Evolutionary conservation across 2,329 filamentous ascomycete genomes (phyloP).

Genomic region (Hymenoscyphus occultus): DNA sequence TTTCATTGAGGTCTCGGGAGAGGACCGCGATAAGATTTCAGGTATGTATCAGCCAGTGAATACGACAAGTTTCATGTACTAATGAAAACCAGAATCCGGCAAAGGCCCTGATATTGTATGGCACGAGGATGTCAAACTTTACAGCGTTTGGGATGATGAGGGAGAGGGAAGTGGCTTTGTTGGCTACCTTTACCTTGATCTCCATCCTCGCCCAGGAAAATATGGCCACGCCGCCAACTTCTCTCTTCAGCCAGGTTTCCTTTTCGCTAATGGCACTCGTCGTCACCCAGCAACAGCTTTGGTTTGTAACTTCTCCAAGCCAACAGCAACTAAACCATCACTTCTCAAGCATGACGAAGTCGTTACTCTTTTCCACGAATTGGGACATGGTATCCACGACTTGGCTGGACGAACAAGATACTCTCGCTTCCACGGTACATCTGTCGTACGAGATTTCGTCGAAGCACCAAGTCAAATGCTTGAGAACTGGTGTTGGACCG

Average conservation of each 20-base stretch:
- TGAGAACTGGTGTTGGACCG: slow-evolving; percentile 74
- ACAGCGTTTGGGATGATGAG: slow-evolving; percentile 78
- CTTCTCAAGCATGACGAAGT: slow-evolving; percentile 82
- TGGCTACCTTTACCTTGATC: slow-evolving; percentile 79
- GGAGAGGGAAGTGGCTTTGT: slow-evolving; percentile 69
- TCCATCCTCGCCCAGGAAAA: slow-evolving; percentile 77
- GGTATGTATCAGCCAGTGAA: slow-evolving; percentile 17
- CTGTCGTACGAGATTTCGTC: slow-evolving; percentile 65
- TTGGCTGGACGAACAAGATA: slow-evolving; percentile 61
- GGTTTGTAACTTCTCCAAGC: slow-evolving; percentile 84
- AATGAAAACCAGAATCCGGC: slow-evolving; percentile 24
- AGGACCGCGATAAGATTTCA: slow-evolving; percentile 51
- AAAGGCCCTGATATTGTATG: slow-evolving; percentile 55
- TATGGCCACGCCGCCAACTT: slow-evolving; percentile 86
- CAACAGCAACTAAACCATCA: slow-evolving; percentile 70
- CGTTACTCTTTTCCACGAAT: slow-evolving; percentile 77
- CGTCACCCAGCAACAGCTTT: slow-evolving; percentile 75
- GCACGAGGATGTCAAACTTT: slow-evolving; percentile 81
- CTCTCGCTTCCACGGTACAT: slow-evolving; percentile 65
- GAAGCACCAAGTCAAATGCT: slow-evolving; percentile 72
- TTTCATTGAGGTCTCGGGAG: slow-evolving; percentile 68
- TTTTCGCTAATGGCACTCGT: slow-evolving; percentile 63
- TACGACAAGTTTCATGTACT: not conserved
- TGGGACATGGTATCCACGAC: slow-evolving; percentile 70
- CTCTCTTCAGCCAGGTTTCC: slow-evolving; percentile 71